A percentile compares a stretch with the other conserved stretches of the same genome.
These are phyloP conservation scores for Hortiboletus flavorubellus DNA, from an alignment of 768 basidiomycete genomes.

Conservation along the genomic window DNA sequence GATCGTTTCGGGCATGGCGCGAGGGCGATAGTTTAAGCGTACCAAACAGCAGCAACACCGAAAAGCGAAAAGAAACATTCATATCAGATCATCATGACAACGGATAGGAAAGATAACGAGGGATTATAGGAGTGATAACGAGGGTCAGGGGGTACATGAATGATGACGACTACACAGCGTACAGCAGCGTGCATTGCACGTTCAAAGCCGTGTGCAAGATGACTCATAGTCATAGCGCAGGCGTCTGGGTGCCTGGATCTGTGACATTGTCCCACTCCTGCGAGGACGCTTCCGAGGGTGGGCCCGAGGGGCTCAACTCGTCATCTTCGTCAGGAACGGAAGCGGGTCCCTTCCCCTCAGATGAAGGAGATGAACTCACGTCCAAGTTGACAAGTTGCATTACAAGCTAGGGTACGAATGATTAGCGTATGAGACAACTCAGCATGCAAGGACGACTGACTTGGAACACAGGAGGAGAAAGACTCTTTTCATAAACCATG, in stretches of 20 bases:
- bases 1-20: slow-evolving; percentile 7
- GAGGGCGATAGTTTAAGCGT: slow-evolving; percentile 12
- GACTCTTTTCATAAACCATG: slow-evolving; percentile 90
- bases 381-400: slow-evolving; percentile 86
- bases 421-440: slow-evolving; percentile 3
- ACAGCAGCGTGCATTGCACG: slow-evolving; percentile 29
- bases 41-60: slow-evolving; percentile 15
- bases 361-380: slow-evolving; percentile 66
- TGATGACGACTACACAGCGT: slow-evolving; percentile 30
- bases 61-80: slow-evolving; percentile 37
- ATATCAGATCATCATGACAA: slow-evolving; percentile 56
- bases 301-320: slow-evolving; percentile 61
- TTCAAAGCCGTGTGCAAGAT: slow-evolving; percentile 25
- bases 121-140: slow-evolving; percentile 17
- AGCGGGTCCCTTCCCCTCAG: slow-evolving; percentile 23
- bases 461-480: slow-evolving; percentile 79
- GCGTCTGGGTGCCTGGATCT: slow-evolving; percentile 60
- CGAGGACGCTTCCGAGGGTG: slow-evolving; percentile 84
- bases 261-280: slow-evolving; percentile 90
- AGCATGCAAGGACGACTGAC: slow-evolving; percentile 33
- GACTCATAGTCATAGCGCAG: slow-evolving; percentile 38
- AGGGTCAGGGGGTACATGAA: slow-evolving; percentile 24
- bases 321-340: slow-evolving; percentile 45
- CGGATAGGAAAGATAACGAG: slow-evolving; percentile 18
- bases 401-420: slow-evolving; percentile 46